Conservation (phyloP, 148 eudicot genomes). For the Dianthus caryophyllus region DNA sequence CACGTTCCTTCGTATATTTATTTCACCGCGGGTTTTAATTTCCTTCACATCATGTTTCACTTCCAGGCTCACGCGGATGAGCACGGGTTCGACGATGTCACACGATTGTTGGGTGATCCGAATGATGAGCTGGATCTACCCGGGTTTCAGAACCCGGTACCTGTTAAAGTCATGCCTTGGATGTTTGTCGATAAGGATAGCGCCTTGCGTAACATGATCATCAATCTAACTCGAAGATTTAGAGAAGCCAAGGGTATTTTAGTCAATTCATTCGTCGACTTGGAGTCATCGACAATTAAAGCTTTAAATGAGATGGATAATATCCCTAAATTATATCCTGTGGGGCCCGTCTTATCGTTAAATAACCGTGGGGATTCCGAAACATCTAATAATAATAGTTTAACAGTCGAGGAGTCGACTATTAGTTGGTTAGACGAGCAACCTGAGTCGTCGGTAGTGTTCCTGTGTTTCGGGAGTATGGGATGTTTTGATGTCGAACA, state of each 20-base stretch:
- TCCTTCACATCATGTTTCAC: constrained; percentile 15
- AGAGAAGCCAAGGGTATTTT: constrained; percentile 42
- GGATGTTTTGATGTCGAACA: constrained; percentile 40
- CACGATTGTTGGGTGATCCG: background rate
- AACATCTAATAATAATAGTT: too few relatives aligned
- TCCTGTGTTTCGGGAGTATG: constrained; percentile 52
- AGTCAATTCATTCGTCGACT: constrained; percentile 39
- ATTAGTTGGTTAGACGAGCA: constrained; percentile 47
- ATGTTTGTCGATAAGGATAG: constrained; percentile 24
- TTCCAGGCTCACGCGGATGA: constrained; percentile 11
- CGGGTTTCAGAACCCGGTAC: constrained; percentile 23
- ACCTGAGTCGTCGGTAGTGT: constrained; percentile 44
- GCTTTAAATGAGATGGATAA: background rate
- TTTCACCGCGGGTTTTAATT: constrained; percentile 22
- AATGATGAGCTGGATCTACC: constrained; percentile 17
- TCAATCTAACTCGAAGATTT: constrained; percentile 5
- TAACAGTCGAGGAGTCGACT: constrained; percentile 9
- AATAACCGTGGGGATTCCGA: background rate
- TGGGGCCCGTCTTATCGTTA: constrained; percentile 44
- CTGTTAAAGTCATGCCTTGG: constrained; percentile 18
- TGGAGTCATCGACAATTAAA: constrained; percentile 27
- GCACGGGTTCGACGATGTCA: background rate
- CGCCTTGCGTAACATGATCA: constrained; percentile 4
- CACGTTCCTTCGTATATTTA: constrained; percentile 29
- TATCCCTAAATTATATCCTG: constrained; percentile 33